Base-by-base conservation (phyloP, 768 basidiomycete species). In the Russula sp. region DNA sequence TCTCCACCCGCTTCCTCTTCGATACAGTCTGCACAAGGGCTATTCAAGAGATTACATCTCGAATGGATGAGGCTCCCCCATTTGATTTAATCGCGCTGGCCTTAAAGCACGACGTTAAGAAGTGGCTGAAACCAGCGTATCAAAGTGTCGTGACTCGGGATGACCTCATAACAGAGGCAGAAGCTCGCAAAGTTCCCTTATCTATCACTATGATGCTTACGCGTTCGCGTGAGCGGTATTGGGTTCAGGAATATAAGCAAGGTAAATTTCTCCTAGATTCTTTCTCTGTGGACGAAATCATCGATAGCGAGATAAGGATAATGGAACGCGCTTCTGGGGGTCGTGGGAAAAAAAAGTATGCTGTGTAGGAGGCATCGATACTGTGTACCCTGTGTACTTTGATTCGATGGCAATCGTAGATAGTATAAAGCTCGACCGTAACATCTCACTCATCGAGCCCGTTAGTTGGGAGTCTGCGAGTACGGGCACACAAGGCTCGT, bases 61-160 rank as follows among this genome's bases (percentile, higher is more conserved):
- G n/a, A 3, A 27, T 61, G 35, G 18, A 62, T 3, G 39, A 49
- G 34, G 40, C 59, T 14, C 61, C 69, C 3, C 56, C 65, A 9
- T 59, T 68, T 31, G 64, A 65, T 6, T 58, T 67, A 40, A 50
- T 73, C 22, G 40, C 51, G 4, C 50, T 69, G 11, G 64, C 71
- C 9, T 50, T 55, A 3, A 62, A 61, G 40, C 69, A 63, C 59
- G 61, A 59, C 22, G 68, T 68, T 2, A 31, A 50, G 10, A 59
- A 70, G 18, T 71, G 70, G 69, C 51, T 70, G 27, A 52, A 59
- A n/a, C 65, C 64, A 4, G 65, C 68, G 0, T 59, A 67, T 39
- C 20, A 47, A 6, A 61, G 49, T 22, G 55, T 67, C 8, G 64
- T 65, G 44, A 54, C 16, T 2, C 56, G 64, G 13, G 1, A 0